Percentiles rank a stretch among this genome's conserved stretches.
phyloP scores from a whole-genome alignment of 1,284 basidiomycete genomes.

The Trichosporon coremiiforme region DNA sequence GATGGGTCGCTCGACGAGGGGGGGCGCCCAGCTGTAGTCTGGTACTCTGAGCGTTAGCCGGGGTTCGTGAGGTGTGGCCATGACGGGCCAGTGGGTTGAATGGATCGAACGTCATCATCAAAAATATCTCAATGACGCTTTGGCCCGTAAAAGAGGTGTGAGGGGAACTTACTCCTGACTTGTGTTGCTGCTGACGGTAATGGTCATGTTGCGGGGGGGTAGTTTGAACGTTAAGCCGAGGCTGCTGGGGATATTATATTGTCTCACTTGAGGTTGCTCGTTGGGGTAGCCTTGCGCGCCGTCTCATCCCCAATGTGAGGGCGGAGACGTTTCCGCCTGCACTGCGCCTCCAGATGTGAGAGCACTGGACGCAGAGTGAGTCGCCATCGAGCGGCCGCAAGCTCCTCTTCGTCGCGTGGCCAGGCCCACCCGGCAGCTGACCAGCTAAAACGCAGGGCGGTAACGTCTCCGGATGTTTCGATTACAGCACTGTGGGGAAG shows the following conservation, averaged over 20 bases:
- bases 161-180: not conserved
- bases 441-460: not conserved
- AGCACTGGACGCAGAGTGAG: not conserved
- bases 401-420: not conserved
- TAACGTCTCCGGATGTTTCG: not conserved
- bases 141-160: no score
- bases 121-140: no score
- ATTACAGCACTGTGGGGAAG: not conserved
- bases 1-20: slow-evolving; percentile 24
- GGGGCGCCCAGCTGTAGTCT: slow-evolving; percentile 24
- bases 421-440: not conserved
- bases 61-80: no score
- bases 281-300: not conserved
- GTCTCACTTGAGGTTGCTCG: not conserved
- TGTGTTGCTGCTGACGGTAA: not conserved
- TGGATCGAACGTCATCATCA: no score
- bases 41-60: not conserved
- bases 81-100: no score
- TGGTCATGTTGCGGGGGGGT: no score
- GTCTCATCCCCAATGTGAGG: not conserved
- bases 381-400: no score
- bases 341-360: not conserved
- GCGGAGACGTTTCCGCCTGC: not conserved
- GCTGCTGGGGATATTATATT: not conserved
- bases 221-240: no score